A percentile compares a stretch with the other conserved stretches of the same genome.
phyloP scores from a whole-genome alignment of 2,329 filamentous ascomycete species.

The Colletotrichum sp. region DNA sequence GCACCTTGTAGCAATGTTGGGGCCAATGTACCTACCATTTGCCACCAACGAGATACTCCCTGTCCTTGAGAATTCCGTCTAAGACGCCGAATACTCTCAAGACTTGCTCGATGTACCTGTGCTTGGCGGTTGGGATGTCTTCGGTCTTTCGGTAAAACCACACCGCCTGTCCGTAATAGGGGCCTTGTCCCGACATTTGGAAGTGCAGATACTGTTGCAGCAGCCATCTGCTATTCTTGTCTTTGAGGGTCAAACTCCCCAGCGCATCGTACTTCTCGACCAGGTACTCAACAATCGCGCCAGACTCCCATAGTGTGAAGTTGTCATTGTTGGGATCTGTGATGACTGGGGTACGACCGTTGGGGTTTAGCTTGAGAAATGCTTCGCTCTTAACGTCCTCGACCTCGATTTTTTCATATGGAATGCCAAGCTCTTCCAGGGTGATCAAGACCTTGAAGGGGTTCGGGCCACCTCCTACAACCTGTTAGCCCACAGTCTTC shows the following conservation, averaged over 20 bases:
- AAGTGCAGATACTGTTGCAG: constrained; percentile 39
- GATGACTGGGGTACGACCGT: constrained; percentile 36
- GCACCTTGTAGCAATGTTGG: background rate
- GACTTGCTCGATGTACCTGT: constrained; percentile 32
- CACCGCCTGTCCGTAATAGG: constrained; percentile 45
- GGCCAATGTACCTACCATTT: constrained; percentile 34
- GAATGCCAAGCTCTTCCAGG: constrained; percentile 39
- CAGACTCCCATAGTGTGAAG: constrained; percentile 27
- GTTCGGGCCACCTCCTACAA: constrained; percentile 27
- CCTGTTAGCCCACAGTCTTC: background rate
- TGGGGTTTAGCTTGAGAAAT: constrained; percentile 34
- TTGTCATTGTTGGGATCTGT: constrained; percentile 35
- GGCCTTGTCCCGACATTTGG: constrained; percentile 47
- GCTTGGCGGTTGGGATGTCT: constrained; percentile 29
- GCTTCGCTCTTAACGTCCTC: constrained; percentile 27
- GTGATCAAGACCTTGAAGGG: constrained; percentile 35
- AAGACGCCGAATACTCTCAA: constrained; percentile 32
- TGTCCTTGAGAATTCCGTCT: constrained; percentile 32
- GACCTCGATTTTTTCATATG: constrained; percentile 31
- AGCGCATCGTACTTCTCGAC: constrained; percentile 31
- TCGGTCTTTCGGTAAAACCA: constrained; percentile 38
- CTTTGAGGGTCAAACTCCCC: constrained; percentile 10
- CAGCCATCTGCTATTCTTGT: constrained; percentile 6
- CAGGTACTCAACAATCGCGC: constrained; percentile 33
- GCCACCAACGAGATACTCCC: constrained; percentile 36